These are phyloP conservation scores for Wallacemonas sp. DNA, from an alignment of 208 protist genomes.

Conservation along the genomic window DNA sequence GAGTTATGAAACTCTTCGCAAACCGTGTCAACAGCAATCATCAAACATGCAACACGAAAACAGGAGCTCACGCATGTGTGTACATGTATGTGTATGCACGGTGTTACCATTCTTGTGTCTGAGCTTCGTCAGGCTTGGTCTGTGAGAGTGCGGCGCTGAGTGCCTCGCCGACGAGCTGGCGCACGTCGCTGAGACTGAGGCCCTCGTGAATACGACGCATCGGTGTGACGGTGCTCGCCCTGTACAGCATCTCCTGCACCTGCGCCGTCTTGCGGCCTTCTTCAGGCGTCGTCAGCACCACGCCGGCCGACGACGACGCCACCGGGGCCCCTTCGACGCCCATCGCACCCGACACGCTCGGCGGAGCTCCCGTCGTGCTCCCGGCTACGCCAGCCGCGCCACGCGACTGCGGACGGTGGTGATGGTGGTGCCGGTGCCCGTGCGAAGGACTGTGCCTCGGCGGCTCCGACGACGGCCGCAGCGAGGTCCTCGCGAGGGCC, in stretches of 20 bases:
- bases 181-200: conserved; percentile 42
- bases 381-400: conserved; percentile 18
- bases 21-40: too few relatives aligned
- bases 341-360: neutral
- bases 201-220: conserved; percentile 63
- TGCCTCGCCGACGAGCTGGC: conserved; percentile 39
- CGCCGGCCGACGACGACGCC: neutral
- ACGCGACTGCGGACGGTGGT: neutral
- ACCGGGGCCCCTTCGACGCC: neutral
- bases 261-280: conserved; percentile 33
- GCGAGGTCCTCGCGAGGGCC: neutral
- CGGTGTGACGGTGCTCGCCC: conserved; percentile 44
- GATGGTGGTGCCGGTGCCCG: neutral
- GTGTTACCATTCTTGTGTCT: conserved; percentile 11
- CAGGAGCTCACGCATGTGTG: too few relatives aligned
- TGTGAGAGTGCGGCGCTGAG: conserved; percentile 44
- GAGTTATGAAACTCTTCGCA: too few relatives aligned
- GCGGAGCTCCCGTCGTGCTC: neutral
- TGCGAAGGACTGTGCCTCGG: too few relatives aligned
- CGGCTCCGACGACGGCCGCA: neutral
- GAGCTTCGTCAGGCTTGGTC: neutral
- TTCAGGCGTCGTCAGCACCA: conserved; percentile 43
- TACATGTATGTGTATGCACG: too few relatives aligned
- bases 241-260: conserved; percentile 44
- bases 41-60: too few relatives aligned